A percentile compares a stretch with the other conserved stretches of the same genome.
Evolutionary conservation across 139 green algal species (phyloP).

Genomic region (Tetradesmus obliquus): DNA sequence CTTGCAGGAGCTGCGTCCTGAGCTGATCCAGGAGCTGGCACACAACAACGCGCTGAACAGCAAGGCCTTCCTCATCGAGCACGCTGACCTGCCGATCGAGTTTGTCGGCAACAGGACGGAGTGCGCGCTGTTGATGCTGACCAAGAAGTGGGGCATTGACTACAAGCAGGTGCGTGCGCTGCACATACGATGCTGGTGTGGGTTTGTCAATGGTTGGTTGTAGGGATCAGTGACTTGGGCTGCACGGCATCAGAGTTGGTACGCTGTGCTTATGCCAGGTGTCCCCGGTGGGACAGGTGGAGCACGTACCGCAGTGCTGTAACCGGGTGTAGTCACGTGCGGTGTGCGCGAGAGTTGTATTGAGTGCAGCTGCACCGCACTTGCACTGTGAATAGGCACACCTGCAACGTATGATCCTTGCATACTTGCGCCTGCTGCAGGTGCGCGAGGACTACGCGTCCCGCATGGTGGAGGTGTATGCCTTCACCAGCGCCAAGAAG

Average conservation of each 20-base stretch:
- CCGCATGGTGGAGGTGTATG: constrained; percentile 66
- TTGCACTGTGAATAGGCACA: no score
- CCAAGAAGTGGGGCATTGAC: constrained; percentile 72
- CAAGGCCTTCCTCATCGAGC: constrained; percentile 87
- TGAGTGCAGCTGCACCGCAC: not conserved
- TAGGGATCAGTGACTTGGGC: not conserved
- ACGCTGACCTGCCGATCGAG: constrained; percentile 38
- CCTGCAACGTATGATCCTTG: no score
- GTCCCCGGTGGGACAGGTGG: no score
- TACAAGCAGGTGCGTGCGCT: constrained; percentile 62
- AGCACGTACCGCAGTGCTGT: no score
- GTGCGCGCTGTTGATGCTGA: constrained; percentile 91
- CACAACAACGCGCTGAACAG: constrained; percentile 84
- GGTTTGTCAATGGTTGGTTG: not conserved
- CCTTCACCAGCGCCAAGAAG: constrained; percentile 94
- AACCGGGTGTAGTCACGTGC: no score
- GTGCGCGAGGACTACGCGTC: constrained; percentile 48
- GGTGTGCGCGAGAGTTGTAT: no score
- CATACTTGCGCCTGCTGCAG: not conserved
- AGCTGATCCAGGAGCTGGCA: constrained; percentile 66
- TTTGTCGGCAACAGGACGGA: constrained; percentile 97
- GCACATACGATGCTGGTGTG: not conserved
- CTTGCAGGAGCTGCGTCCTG: constrained; percentile 21
- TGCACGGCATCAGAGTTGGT: not conserved
- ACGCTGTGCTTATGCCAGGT: no score